These are phyloP conservation scores for Linnemannia elongata DNA, from an alignment of 192 early-diverging fungal genomes.

Conservation along the genomic window DNA sequence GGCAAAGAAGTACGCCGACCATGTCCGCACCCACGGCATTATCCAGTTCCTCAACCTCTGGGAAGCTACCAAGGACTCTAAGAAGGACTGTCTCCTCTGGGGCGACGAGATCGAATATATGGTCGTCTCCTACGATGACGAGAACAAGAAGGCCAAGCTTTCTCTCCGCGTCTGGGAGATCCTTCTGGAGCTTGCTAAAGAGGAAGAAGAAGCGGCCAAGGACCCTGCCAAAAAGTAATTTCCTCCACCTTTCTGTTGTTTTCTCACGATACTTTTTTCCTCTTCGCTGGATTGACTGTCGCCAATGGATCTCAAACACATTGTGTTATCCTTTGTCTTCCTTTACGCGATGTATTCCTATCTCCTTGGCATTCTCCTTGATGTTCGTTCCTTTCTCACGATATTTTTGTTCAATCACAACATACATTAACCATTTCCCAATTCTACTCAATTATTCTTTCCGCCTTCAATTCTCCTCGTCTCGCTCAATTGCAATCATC, in stretches of 20 bases:
- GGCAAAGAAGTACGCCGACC: conserved; percentile 84
- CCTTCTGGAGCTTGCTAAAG: conserved; percentile 75
- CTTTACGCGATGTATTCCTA: too few species aligned
- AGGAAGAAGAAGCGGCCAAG: conserved; percentile 74
- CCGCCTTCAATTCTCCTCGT: conserved; percentile 4
- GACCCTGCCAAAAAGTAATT: conserved; percentile 63
- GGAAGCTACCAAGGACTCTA: conserved; percentile 82
- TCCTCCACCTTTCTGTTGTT: neutral
- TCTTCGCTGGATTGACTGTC: neutral
- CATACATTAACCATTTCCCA: neutral
- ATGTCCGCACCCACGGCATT: conserved; percentile 94
- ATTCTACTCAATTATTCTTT: conserved; percentile 16
- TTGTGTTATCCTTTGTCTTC: too few species aligned
- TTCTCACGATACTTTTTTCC: neutral
- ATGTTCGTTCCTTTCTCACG: too few species aligned
- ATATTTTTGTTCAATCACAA: neutral
- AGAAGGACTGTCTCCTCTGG: conserved; percentile 90
- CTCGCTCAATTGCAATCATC: neutral
- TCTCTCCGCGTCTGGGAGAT: conserved; percentile 87
- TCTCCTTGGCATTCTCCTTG: too few species aligned
- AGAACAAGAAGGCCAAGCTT: conserved; percentile 76
- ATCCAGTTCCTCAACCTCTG: conserved; percentile 93
- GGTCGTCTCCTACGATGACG: conserved; percentile 85
- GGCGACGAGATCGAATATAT: conserved; percentile 99
- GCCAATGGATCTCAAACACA: neutral